phyloP scores from a whole-genome alignment of 2,329 filamentous ascomycete species.

The Cladobotryum protrusum region DNA sequence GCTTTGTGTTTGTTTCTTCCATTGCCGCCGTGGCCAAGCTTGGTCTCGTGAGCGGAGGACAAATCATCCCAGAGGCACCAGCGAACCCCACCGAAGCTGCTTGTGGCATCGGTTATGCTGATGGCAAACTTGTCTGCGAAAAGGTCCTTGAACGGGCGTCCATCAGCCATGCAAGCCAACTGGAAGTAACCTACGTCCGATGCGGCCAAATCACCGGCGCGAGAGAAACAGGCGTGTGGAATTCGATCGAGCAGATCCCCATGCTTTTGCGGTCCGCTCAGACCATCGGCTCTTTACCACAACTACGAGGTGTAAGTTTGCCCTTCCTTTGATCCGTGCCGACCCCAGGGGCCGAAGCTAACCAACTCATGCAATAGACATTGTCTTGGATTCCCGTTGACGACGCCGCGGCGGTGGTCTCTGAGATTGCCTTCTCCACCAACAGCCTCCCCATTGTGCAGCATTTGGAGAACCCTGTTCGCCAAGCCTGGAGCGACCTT shows the following conservation, averaged over 20 bases:
- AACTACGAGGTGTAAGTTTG: conserved; percentile 13
- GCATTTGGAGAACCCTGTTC: conserved; percentile 16
- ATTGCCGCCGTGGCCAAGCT: conserved; percentile 21
- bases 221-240: conserved; percentile 14
- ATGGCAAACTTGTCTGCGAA: conserved; percentile 19
- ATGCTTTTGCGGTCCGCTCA: conserved; percentile 16
- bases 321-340: too few species aligned
- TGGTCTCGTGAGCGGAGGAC: conserved; percentile 7
- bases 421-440: conserved; percentile 11
- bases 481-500: conserved; percentile 13
- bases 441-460: conserved; percentile 4
- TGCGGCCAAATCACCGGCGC: conserved; percentile 18
- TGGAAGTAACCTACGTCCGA: conserved; percentile 15
- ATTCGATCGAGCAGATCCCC: conserved; percentile 16
- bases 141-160: conserved; percentile 16
- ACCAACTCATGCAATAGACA: conserved; percentile 8
- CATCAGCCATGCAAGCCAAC: neutral
- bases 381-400: conserved; percentile 16
- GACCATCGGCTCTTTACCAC: conserved; percentile 12
- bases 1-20: conserved; percentile 25
- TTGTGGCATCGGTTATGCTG: conserved; percentile 18
- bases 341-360: neutral
- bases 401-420: conserved; percentile 14
- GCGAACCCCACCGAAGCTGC: conserved; percentile 11
- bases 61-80: conserved; percentile 13